A percentile compares a stretch with the other conserved stretches of the same genome.
Conservation (phyloP, 1,139 yeast species). For the Meyerozyma sp. region DNA sequence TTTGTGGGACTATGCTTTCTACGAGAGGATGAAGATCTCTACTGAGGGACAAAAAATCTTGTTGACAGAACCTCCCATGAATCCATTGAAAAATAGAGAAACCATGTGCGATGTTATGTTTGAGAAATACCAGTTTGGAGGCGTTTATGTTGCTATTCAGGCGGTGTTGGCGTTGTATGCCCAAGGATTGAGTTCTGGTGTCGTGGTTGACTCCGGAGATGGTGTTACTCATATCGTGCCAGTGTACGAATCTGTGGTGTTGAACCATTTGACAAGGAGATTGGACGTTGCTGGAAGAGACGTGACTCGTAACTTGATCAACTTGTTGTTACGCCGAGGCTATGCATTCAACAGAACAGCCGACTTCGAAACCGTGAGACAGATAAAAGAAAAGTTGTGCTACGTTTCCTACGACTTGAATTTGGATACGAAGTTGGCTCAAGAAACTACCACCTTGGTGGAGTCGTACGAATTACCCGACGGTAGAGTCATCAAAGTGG, state of each 20-base stretch:
- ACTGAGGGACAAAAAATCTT: slow-evolving; percentile 76
- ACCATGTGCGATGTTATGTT: slow-evolving; percentile 97
- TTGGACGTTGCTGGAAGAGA: slow-evolving; percentile 98
- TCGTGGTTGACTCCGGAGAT: slow-evolving; percentile 94
- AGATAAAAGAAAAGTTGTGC: slow-evolving; percentile 92
- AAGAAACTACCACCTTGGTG: slow-evolving; percentile 90
- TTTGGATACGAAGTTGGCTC: slow-evolving; percentile 79
- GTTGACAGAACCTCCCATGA: slow-evolving; percentile 97
- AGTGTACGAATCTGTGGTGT: slow-evolving; percentile 92
- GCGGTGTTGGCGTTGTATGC: slow-evolving; percentile 97
- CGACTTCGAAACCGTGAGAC: slow-evolving; percentile 96
- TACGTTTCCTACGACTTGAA: slow-evolving; percentile 93
- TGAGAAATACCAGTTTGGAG: slow-evolving; percentile 91
- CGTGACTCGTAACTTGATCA: slow-evolving; percentile 90
- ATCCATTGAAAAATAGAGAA: slow-evolving; percentile 89
- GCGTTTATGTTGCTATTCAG: slow-evolving; percentile 96
- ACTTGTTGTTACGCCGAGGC: slow-evolving; percentile 86
- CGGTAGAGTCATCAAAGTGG: slow-evolving; percentile 90
- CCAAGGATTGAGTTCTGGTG: slow-evolving; percentile 95
- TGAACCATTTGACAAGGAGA: slow-evolving; percentile 87
- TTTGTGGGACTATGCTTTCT: slow-evolving; percentile 96
- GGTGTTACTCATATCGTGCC: slow-evolving; percentile 95
- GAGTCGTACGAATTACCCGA: slow-evolving; percentile 93
- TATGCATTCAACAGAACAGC: slow-evolving; percentile 98
- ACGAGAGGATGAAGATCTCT: slow-evolving; percentile 76